These are phyloP conservation scores for Pulveroboletus sp. DNA, from an alignment of 768 basidiomycete species.

Conservation along the genomic window DNA sequence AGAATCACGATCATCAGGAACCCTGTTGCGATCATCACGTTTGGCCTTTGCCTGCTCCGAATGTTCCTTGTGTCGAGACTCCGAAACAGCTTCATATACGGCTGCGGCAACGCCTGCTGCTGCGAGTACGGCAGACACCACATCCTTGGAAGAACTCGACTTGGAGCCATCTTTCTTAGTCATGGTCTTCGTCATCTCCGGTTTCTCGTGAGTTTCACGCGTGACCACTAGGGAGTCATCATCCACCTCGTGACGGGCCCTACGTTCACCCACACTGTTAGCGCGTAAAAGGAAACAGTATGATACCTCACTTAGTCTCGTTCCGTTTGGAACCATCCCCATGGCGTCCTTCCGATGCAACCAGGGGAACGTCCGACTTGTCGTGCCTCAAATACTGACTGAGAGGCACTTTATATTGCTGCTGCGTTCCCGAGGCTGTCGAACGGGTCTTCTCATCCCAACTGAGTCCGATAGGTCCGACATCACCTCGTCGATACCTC, in stretches of 20 bases:
- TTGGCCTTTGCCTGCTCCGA: background rate
- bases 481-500: background rate
- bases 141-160: slow-evolving; percentile 4
- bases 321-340: background rate
- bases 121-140: slow-evolving; percentile 10
- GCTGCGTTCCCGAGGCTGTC: background rate
- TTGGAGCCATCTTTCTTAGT: background rate
- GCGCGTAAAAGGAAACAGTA: background rate
- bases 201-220: background rate
- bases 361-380: background rate
- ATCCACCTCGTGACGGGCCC: background rate
- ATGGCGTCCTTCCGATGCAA: background rate
- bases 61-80: slow-evolving; percentile 3
- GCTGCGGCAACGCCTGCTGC: slow-evolving; percentile 10
- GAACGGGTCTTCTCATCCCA: slow-evolving; percentile 5
- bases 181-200: background rate
- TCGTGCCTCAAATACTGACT: slow-evolving; percentile 7
- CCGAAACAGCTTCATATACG: slow-evolving; percentile 9
- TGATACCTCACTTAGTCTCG: slow-evolving; percentile 1
- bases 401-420: slow-evolving; percentile 19
- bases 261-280: background rate
- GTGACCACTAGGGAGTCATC: background rate
- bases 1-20: background rate
- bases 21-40: background rate
- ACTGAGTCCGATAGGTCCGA: background rate